Evolutionary conservation across 2,329 filamentous ascomycete genomes (phyloP).

Genomic region (Emmonsiellopsis sp.): DNA sequence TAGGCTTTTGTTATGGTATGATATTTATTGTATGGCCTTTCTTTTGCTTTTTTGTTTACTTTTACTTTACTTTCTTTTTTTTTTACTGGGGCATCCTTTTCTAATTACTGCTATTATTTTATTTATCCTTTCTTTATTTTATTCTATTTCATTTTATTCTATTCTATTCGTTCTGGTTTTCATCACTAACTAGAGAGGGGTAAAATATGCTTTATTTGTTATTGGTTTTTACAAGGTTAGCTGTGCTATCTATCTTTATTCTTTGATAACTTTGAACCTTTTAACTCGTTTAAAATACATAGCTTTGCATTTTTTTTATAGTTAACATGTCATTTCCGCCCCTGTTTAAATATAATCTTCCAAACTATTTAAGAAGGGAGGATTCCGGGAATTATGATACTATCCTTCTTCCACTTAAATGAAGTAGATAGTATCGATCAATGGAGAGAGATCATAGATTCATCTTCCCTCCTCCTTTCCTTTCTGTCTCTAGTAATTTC

Average conservation of each 20-base stretch:
- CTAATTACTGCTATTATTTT: neutral
- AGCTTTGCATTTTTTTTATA: no score
- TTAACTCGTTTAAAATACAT: neutral
- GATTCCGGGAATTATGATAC: no score
- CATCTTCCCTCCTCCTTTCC: no score
- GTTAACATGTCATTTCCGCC: no score
- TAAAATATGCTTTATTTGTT: neutral
- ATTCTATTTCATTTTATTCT: constrained; percentile 1
- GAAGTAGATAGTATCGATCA: no score
- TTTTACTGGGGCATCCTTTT: neutral
- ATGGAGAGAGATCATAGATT: no score
- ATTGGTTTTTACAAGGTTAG: no score
- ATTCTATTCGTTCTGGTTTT: constrained; percentile 3
- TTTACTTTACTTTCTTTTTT: neutral
- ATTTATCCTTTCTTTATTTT: neutral
- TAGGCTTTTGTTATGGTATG: neutral
- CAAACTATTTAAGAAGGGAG: no score
- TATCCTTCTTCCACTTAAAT: no score
- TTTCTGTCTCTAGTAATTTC: no score
- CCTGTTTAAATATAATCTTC: no score
- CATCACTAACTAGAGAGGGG: neutral
- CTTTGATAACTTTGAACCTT: neutral
- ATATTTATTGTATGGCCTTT: neutral
- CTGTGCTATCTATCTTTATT: neutral
- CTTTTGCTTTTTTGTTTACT: neutral